Conservation (phyloP, 78 protist species). For the Anaeramoeba flamelloides region DNA sequence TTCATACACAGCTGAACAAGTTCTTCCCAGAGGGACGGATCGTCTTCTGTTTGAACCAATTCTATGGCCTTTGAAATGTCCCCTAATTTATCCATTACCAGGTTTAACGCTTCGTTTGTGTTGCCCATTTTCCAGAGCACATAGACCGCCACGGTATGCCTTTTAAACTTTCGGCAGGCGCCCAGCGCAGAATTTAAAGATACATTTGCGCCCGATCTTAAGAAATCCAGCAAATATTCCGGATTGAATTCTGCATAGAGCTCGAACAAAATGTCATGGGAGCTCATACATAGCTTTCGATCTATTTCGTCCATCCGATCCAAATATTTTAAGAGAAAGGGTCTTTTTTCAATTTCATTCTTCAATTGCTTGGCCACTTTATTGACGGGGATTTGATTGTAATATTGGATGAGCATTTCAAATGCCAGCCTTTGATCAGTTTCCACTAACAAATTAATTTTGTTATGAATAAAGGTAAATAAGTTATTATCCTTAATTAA, state of each 20-base stretch:
- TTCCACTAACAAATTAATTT: too few species aligned
- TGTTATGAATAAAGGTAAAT: too few species aligned
- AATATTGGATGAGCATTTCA: too few species aligned
- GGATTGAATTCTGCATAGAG: slow-evolving; percentile 12
- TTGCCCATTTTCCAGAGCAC: slow-evolving; percentile 9
- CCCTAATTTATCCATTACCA: background rate
- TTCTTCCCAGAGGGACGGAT: background rate
- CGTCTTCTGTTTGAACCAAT: background rate
- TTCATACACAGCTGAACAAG: too few species aligned
- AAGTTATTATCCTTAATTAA: too few species aligned
- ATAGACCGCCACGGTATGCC: background rate
- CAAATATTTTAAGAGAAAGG: slow-evolving; percentile 1
- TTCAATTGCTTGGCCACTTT: too few species aligned
- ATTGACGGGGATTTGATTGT: too few species aligned
- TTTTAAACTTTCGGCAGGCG: background rate
- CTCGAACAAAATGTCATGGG: background rate
- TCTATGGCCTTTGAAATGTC: slow-evolving; percentile 3
- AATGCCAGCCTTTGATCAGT: too few species aligned
- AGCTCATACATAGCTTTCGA: background rate
- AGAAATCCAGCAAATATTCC: background rate
- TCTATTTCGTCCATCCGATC: background rate
- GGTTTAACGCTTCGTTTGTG: background rate
- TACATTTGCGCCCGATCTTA: background rate
- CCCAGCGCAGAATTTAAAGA: background rate
- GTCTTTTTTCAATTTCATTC: too few species aligned